A percentile compares a stretch with the other conserved stretches of the same genome.
Evolutionary conservation across 352 stramenopile genomes (phyloP).

Genomic region (Pythium dissimile): DNA sequence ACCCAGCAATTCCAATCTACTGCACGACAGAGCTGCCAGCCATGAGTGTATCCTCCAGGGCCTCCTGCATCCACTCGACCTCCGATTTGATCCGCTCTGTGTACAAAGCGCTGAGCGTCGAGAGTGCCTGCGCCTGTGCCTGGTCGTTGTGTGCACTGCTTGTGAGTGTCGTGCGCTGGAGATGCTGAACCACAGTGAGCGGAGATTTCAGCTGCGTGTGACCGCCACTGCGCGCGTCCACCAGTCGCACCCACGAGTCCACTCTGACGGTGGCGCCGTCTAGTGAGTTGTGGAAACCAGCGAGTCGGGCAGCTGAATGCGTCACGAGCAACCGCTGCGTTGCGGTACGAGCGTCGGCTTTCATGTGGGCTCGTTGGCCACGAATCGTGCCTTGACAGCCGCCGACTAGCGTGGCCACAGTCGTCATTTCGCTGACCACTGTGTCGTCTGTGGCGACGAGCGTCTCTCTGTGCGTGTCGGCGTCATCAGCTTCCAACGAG

Average conservation of each 20-base stretch:
- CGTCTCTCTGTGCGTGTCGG: background rate
- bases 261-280: background rate
- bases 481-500: background rate
- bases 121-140: no score
- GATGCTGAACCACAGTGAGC: conserved; percentile 15
- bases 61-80: background rate
- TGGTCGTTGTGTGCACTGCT: no score
- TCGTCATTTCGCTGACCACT: background rate
- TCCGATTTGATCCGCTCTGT: background rate
- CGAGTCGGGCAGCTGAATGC: background rate
- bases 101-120: background rate
- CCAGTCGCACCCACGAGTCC: conserved; percentile 11
- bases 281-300: conserved; percentile 7
- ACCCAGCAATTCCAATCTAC: no score
- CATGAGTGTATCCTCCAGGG: conserved; percentile 1
- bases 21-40: no score
- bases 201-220: conserved; percentile 4
- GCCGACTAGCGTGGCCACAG: background rate
- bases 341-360: background rate
- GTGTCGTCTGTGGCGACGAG: background rate
- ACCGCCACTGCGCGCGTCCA: background rate
- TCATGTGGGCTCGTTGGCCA: no score
- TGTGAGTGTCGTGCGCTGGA: background rate
- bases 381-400: background rate
- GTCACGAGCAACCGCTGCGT: background rate